phyloP scores from a whole-genome alignment of 345 rosid species.

The Adansonia digitata region DNA sequence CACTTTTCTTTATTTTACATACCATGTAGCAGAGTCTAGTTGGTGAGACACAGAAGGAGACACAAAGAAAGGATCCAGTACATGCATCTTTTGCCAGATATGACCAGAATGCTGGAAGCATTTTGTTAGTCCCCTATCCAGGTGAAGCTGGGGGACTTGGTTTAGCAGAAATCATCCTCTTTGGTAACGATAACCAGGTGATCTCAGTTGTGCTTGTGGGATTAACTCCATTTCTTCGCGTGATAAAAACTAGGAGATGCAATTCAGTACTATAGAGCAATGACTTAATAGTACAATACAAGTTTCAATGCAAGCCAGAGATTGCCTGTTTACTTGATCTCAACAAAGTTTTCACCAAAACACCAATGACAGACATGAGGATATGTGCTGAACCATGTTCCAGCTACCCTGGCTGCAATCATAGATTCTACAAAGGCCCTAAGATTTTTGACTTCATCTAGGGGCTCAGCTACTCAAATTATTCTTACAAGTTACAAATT shows the following conservation, averaged over 20 bases:
- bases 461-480: conserved; percentile 52
- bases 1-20: too few species aligned
- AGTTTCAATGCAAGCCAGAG: conserved; percentile 43
- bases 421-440: conserved; percentile 47
- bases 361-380: conserved; percentile 56
- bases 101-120: conserved; percentile 55
- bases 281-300: neutral
- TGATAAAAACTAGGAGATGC: neutral
- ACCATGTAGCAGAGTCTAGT: too few species aligned
- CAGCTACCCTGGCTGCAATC: conserved; percentile 53
- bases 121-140: conserved; percentile 85
- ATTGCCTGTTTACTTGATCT: conserved; percentile 52
- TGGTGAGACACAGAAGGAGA: too few species aligned
- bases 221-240: neutral
- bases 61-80: conserved; percentile 29
- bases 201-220: neutral
- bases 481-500: conserved; percentile 44
- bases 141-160: conserved; percentile 79
- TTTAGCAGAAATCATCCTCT: conserved; percentile 64
- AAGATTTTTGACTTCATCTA: conserved; percentile 40
- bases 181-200: conserved; percentile 86
- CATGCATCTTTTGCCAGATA: conserved; percentile 57
- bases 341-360: conserved; percentile 38
- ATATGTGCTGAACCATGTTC: conserved; percentile 42
- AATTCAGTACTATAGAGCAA: neutral